phyloP scores from a whole-genome alignment of 139 green algal species.

The Chlorella sp. region DNA sequence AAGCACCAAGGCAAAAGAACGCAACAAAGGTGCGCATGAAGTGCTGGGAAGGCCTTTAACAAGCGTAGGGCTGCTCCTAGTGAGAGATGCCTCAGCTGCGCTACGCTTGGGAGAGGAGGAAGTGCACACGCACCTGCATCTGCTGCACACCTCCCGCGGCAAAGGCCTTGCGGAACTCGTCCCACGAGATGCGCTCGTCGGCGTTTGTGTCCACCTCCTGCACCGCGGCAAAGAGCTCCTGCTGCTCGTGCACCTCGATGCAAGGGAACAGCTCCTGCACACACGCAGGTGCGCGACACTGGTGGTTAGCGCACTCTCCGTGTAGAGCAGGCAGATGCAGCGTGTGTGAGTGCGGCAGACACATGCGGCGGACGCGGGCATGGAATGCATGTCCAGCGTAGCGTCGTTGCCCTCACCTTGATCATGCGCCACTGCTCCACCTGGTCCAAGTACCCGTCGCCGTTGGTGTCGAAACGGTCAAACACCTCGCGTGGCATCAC shows the following conservation, averaged over 20 bases:
- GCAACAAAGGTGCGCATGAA: neutral
- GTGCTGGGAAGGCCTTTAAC: neutral
- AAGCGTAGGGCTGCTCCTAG: too few relatives aligned
- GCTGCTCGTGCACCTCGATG: neutral
- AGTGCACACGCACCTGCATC: slow-evolving; percentile 3
- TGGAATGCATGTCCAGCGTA: too few relatives aligned
- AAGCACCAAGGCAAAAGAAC: neutral
- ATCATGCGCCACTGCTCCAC: slow-evolving; percentile 35
- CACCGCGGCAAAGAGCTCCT: neutral
- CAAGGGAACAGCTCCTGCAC: neutral
- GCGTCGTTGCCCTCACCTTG: slow-evolving; percentile 21
- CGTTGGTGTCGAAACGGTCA: slow-evolving; percentile 20
- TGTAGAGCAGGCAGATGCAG: too few relatives aligned
- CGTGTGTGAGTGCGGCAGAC: too few relatives aligned
- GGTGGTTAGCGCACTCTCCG: too few relatives aligned
- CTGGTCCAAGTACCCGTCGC: slow-evolving; percentile 33
- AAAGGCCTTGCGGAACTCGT: slow-evolving; percentile 28
- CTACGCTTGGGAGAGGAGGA: neutral
- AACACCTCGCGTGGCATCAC: slow-evolving; percentile 26
- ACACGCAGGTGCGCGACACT: too few relatives aligned
- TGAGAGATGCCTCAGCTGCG: too few relatives aligned
- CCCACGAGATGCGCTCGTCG: slow-evolving; percentile 23
- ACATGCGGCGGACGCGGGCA: too few relatives aligned
- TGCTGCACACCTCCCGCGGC: slow-evolving; percentile 20
- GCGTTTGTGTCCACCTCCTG: slow-evolving; percentile 27